Evolutionary conservation across 2,329 filamentous ascomycete genomes (phyloP).

Genomic region (Ophiosphaerella narmari): DNA sequence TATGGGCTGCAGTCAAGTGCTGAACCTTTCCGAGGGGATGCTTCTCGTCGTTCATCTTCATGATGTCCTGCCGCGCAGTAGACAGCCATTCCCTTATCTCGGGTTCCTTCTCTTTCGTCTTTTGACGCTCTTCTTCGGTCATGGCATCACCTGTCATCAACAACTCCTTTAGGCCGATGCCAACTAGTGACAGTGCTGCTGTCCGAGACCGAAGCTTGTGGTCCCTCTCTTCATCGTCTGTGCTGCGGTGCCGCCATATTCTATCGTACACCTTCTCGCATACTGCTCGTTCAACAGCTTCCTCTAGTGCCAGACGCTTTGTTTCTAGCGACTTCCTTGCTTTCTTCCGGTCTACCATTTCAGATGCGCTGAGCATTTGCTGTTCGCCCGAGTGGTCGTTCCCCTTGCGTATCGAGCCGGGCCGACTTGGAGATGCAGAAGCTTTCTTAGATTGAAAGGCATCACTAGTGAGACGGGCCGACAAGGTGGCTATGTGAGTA

Average conservation of each 20-base stretch:
- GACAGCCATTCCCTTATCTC: constrained; percentile 76
- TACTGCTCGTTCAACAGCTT: constrained; percentile 84
- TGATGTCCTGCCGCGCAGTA: constrained; percentile 68
- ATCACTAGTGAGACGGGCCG: constrained; percentile 73
- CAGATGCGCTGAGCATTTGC: constrained; percentile 88
- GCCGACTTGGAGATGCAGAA: constrained; percentile 44
- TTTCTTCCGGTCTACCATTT: constrained; percentile 79
- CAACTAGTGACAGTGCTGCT: constrained; percentile 85
- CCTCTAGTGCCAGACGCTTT: constrained; percentile 78
- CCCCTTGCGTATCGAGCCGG: constrained; percentile 43
- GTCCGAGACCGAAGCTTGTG: constrained; percentile 94
- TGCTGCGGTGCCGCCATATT: constrained; percentile 89
- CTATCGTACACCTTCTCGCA: constrained; percentile 82
- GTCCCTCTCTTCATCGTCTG: constrained; percentile 92
- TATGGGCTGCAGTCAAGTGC: constrained; percentile 85
- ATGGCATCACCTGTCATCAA: constrained; percentile 61
- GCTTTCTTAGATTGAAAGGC: constrained; percentile 50
- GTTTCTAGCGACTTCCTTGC: constrained; percentile 77
- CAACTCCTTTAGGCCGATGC: constrained; percentile 84
- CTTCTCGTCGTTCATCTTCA: constrained; percentile 81
- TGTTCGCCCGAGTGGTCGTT: constrained; percentile 58
- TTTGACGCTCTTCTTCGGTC: constrained; percentile 61
- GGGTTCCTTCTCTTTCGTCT: constrained; percentile 57
- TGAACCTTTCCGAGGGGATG: constrained; percentile 92
- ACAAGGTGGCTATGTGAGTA: constrained; percentile 82